These are phyloP conservation scores for Tylopilus subfusipes DNA, from an alignment of 768 basidiomycete species.

Conservation along the genomic window DNA sequence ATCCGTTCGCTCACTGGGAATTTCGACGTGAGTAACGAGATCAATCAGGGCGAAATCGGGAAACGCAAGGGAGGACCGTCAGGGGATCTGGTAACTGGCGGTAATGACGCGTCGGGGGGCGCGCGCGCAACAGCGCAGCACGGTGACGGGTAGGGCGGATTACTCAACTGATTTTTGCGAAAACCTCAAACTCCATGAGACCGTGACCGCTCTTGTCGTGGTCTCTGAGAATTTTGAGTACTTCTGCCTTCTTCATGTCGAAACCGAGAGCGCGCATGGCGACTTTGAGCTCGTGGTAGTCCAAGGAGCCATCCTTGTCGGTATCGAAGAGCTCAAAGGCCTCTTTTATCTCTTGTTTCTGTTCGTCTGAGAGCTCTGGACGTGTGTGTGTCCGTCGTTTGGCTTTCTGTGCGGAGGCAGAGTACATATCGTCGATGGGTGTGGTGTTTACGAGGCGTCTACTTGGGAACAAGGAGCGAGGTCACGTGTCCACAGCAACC, in stretches of 20 bases:
- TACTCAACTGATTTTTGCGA: conserved; percentile 85
- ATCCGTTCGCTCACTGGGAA: conserved; percentile 88
- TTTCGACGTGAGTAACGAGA: conserved; percentile 21
- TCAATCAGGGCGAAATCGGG: neutral
- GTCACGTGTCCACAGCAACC: conserved; percentile 27
- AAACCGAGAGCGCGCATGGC: conserved; percentile 98
- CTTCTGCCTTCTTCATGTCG: conserved; percentile 97
- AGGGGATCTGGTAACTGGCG: neutral
- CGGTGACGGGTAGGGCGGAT: neutral
- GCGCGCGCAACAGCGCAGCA: neutral
- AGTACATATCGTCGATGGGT: conserved; percentile 40
- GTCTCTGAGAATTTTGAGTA: conserved; percentile 89
- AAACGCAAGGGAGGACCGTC: neutral
- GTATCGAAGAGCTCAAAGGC: conserved; percentile 99
- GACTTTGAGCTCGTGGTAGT: conserved; percentile 99
- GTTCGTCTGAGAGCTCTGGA: conserved; percentile 83
- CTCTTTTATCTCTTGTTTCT: conserved; percentile 95
- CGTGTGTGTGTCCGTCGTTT: conserved; percentile 71
- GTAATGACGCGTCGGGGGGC: conserved; percentile 2
- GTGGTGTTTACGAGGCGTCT: neutral
- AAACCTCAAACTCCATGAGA: conserved; percentile 91
- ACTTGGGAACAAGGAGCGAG: neutral
- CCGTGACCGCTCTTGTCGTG: conserved; percentile 80
- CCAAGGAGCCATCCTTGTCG: conserved; percentile 93
- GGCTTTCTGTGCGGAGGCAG: conserved; percentile 65